Percentiles rank a stretch among this genome's conserved stretches.
Conservation (phyloP, 208 protist species). For the Plasmodiophora brassicae region DNA sequence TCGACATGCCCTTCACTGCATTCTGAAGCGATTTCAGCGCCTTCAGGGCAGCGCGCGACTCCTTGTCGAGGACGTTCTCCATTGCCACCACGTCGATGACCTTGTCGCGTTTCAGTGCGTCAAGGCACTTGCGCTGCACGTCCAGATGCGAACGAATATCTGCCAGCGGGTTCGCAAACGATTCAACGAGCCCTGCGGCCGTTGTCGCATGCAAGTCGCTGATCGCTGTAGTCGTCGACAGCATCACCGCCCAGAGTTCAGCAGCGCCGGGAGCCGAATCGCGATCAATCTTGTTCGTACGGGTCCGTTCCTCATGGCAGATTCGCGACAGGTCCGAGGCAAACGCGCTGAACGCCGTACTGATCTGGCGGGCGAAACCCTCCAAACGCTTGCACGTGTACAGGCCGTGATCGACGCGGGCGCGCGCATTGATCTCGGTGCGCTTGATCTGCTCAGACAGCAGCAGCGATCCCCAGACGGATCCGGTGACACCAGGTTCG, state of each 20-base stretch:
- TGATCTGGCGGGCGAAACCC: no score
- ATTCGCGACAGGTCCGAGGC: neutral
- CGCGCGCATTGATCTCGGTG: no score
- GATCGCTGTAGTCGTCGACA: neutral
- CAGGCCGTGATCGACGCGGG: no score
- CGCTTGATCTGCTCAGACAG: no score
- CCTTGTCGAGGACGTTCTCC: neutral
- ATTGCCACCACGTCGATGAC: neutral
- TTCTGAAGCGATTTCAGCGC: slow-evolving; percentile 15
- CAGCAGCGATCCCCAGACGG: no score
- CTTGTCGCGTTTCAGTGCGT: neutral
- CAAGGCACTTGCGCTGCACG: neutral
- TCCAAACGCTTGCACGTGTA: no score
- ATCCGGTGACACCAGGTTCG: no score
- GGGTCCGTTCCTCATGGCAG: neutral
- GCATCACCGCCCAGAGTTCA: slow-evolving; percentile 8
- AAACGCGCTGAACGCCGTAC: no score
- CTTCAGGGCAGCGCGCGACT: neutral
- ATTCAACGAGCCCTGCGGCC: neutral
- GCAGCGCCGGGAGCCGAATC: neutral
- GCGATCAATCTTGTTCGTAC: neutral
- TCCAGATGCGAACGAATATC: neutral
- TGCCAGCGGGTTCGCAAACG: neutral
- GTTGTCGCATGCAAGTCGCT: neutral
- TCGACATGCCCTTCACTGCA: neutral